Evolutionary conservation across 768 basidiomycete species (phyloP), one percentile per base, ranked within the genome.

Genomic region (Cubamyces lactineus): DNA sequence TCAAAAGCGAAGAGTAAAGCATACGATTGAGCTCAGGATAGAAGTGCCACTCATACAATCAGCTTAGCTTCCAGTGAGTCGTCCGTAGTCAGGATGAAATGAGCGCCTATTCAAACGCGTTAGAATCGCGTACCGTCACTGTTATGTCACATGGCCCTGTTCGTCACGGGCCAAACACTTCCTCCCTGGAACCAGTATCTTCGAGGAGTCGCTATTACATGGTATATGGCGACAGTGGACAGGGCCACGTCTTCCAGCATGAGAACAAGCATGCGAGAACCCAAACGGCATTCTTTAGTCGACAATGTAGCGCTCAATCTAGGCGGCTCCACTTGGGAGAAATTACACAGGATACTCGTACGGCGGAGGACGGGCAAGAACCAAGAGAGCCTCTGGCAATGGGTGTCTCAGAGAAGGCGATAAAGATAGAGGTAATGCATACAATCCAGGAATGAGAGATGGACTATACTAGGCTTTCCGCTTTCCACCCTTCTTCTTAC

Each of bases 401-500:
- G 6, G 28, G 28, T 30, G 28, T 30, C 28, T 30, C 8, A 30
- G 28, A 34, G 6, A 34, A 34, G 5, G 34, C n/a, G 34, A 34
- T 34, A 34, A 34, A 34, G 34, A 34, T 34, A 16, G 28, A 58
- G n/a, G 17, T 16, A 6, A 23, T 50, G 24, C 23, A 5, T 23
- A 41, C 60, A 49, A 23, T 42, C 39, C 19, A 43, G 21, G 26
- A 30, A 21, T n/a, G 9, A 43, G 13, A 53, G 52, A 39, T n/a
- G 34, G 13, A 43, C 11, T 6, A 19, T 28, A 67, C 66, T 69
- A 71, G 53, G 69, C 66, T 63, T 73, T 77, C 66, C 76, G 69
- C 62, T 74, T 78, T 21, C 75, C 76, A n/a, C 76, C 77, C 67
- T 79, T 83, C 72, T 85, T 86, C 64, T 75, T 78, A 41, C 80